Evolutionary conservation across 2,329 filamentous ascomycete genomes (phyloP).

Genomic region (Cladophialophora exuberans): DNA sequence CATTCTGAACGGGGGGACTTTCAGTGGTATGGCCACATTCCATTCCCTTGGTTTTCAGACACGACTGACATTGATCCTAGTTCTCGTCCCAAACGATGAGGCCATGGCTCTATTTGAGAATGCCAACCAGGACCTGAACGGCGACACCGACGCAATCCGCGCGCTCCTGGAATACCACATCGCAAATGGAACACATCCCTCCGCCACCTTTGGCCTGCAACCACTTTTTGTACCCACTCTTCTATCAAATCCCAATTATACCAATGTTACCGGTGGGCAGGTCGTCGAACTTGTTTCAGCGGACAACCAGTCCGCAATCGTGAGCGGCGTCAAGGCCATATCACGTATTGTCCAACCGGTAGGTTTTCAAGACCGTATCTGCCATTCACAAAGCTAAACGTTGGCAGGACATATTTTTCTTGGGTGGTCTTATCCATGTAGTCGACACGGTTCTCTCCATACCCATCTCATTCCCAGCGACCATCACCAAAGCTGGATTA

Average conservation of each 20-base stretch:
- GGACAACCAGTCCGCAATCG: constrained; percentile 53
- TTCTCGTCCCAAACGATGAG: constrained; percentile 29
- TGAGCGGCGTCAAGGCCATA: constrained; percentile 56
- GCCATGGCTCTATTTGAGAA: constrained; percentile 17
- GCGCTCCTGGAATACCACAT: constrained; percentile 63
- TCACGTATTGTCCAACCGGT: constrained; percentile 55
- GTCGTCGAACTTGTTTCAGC: constrained; percentile 52
- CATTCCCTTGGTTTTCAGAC: not conserved
- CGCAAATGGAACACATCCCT: constrained; percentile 54
- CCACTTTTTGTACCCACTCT: constrained; percentile 53
- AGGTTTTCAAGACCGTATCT: constrained; percentile 33
- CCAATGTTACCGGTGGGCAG: constrained; percentile 65
- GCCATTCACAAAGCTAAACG: not conserved
- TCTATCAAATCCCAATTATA: constrained; percentile 55
- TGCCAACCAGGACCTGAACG: constrained; percentile 18
- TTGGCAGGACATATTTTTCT: constrained; percentile 55
- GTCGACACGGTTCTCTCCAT: constrained; percentile 54
- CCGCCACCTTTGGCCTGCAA: constrained; percentile 32
- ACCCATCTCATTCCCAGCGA: constrained; percentile 49
- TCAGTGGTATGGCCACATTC: constrained; percentile 21
- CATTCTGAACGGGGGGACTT: constrained; percentile 26
- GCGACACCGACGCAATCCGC: constrained; percentile 36
- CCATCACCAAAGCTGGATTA: constrained; percentile 48
- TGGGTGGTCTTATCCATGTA: constrained; percentile 60
- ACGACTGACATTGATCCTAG: constrained; percentile 7